A percentile compares a stretch with the other conserved stretches of the same genome.
Evolutionary conservation across 2,329 filamentous ascomycete species (phyloP).

Genomic region (Colletotrichum sp.): DNA sequence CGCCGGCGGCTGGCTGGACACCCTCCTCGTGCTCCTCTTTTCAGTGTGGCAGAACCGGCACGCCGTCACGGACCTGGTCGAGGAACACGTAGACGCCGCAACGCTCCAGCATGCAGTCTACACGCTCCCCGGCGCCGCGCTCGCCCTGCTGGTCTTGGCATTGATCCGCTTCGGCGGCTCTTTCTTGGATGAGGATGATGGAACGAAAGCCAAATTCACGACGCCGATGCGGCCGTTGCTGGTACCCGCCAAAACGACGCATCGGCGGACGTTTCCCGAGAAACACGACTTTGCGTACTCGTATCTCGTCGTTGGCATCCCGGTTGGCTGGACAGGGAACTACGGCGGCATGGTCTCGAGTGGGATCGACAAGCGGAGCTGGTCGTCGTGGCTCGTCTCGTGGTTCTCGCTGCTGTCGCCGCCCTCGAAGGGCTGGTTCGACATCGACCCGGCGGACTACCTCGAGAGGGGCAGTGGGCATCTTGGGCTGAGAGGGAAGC

Average conservation of each 20-base stretch:
- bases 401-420: slow-evolving; percentile 33
- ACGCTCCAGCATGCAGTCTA: not conserved
- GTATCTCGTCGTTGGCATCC: slow-evolving; percentile 72
- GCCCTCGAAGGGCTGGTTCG: slow-evolving; percentile 54
- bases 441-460: slow-evolving; percentile 65
- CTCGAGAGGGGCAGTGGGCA: slow-evolving; percentile 57
- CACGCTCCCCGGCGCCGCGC: not conserved
- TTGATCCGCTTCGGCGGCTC: not conserved
- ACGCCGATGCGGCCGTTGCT: slow-evolving; percentile 52
- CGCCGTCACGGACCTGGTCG: not conserved
- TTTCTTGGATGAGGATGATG: not conserved
- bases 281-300: slow-evolving; percentile 73
- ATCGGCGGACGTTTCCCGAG: slow-evolving; percentile 70
- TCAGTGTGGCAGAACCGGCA: slow-evolving; percentile 22
- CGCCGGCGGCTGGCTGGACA: slow-evolving; percentile 26
- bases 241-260: slow-evolving; percentile 69
- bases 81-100: not conserved
- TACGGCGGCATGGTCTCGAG: slow-evolving; percentile 62
- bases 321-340: slow-evolving; percentile 64
- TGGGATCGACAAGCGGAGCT: slow-evolving; percentile 26
- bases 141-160: slow-evolving; percentile 1
- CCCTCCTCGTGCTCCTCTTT: slow-evolving; percentile 27
- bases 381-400: slow-evolving; percentile 34
- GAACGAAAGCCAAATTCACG: slow-evolving; percentile 16
- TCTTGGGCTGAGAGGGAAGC: slow-evolving; percentile 65